A percentile compares a stretch with the other conserved stretches of the same genome.
Conservation (phyloP, 1,284 basidiomycete species). For the Cryptococcus maquisensis region DNA sequence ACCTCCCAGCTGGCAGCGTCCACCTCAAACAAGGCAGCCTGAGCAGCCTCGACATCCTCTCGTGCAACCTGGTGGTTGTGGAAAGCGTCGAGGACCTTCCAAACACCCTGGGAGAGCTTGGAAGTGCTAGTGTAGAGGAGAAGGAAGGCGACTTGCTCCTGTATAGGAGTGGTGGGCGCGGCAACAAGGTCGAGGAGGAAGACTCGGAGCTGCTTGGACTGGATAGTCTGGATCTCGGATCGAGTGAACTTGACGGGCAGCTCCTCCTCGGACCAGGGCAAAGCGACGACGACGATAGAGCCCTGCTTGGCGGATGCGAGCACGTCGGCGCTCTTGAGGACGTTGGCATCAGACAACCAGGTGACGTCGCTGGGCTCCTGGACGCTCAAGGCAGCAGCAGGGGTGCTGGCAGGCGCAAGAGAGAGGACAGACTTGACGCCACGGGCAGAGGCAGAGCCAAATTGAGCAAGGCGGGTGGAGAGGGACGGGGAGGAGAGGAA, state of each 20-base stretch:
- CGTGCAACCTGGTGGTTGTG: slow-evolving; percentile 42
- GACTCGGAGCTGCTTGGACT: slow-evolving; percentile 46
- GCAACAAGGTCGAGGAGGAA: slow-evolving; percentile 46
- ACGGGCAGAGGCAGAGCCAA: slow-evolving; percentile 43
- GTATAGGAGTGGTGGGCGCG: slow-evolving; percentile 36
- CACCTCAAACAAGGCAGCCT: slow-evolving; percentile 43
- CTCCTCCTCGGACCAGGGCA: slow-evolving; percentile 48
- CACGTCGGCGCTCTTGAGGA: slow-evolving; percentile 46
- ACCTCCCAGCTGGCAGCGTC: slow-evolving; percentile 33
- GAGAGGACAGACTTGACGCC: slow-evolving; percentile 47
- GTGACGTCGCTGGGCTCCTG: slow-evolving; percentile 36
- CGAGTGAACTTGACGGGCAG: slow-evolving; percentile 44
- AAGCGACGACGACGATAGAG: slow-evolving; percentile 46
- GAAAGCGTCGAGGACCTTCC: slow-evolving; percentile 47
- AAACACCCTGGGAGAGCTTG: slow-evolving; percentile 39
- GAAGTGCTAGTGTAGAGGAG: slow-evolving; percentile 48
- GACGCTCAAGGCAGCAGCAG: slow-evolving; percentile 18
- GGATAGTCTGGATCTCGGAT: slow-evolving; percentile 43
- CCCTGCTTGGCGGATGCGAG: slow-evolving; percentile 37
- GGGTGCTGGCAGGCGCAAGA: slow-evolving; percentile 26
- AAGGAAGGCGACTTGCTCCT: slow-evolving; percentile 49
- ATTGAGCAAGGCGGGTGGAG: slow-evolving; percentile 38
- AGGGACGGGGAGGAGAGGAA: slow-evolving; percentile 48
- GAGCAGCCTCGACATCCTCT: slow-evolving; percentile 45
- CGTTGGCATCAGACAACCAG: slow-evolving; percentile 47